phyloP scores from a whole-genome alignment of 2,329 filamentous ascomycete genomes.

The Diaporthe longicolla region DNA sequence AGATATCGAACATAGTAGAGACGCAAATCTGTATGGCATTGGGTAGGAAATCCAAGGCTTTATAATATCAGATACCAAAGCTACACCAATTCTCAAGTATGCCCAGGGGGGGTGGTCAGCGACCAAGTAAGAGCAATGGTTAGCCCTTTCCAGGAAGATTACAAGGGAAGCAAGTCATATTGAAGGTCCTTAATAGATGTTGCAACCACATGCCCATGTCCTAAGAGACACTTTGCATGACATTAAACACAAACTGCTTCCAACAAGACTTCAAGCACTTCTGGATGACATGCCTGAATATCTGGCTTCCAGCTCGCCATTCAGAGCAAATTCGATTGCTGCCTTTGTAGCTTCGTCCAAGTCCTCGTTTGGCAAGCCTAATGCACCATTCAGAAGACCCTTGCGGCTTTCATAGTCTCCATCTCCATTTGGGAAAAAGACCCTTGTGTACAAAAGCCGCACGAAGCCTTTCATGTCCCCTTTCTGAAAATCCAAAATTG shows the following conservation, averaged over 20 bases:
- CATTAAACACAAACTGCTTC: not conserved
- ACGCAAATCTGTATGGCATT: too few relatives aligned
- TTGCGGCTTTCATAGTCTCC: conserved; percentile 58
- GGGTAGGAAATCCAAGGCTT: too few relatives aligned
- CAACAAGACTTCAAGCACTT: not conserved
- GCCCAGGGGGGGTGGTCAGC: too few relatives aligned
- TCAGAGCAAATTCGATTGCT: conserved; percentile 27
- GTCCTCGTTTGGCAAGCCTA: conserved; percentile 72
- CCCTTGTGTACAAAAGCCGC: conserved; percentile 67
- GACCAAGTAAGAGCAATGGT: too few relatives aligned
- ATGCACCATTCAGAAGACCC: conserved; percentile 62
- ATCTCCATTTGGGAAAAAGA: conserved; percentile 63
- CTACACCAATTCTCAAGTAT: too few relatives aligned
- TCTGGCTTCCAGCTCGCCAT: not conserved
- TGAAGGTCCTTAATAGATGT: too few relatives aligned
- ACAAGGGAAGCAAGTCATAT: too few relatives aligned
- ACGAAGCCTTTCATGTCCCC: conserved; percentile 61
- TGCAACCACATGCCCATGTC: too few relatives aligned
- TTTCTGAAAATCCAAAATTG: conserved; percentile 57
- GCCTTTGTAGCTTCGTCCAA: conserved; percentile 68
- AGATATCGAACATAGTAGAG: too few relatives aligned
- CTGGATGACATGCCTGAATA: not conserved
- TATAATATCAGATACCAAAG: too few relatives aligned
- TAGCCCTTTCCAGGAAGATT: too few relatives aligned
- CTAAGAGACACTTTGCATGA: too few relatives aligned